Evolutionary conservation across 352 stramenopile species (phyloP), one percentile per base, ranked within the genome.

Genomic region (Phytophthora sansomeana): DNA sequence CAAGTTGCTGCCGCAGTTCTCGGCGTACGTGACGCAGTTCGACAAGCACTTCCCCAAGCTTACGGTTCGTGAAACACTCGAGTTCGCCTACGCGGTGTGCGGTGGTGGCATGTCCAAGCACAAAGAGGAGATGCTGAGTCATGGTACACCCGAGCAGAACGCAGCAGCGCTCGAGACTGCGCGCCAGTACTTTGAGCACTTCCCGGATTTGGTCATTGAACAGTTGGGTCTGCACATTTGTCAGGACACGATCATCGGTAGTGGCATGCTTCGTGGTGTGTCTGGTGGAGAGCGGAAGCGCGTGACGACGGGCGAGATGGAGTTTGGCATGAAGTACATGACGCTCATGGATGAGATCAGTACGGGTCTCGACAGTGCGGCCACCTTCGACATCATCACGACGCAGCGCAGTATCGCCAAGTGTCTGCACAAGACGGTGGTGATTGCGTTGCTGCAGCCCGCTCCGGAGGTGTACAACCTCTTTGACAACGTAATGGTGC

Each of bases 321-420:
- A 95, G 38, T 83, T 92, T 47, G 73, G 76, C n/a, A 68, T 76
- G 44, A 79, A 83, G 58, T 83, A 77, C 50, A 81, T 97, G 32
- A 67, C 87, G n/a, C 83, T 93, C 33, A 85, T 87, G 66, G 94
- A 98, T 67, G 87, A 96, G 73, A 97, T 98, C 64, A 95, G 81
- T 47, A 98, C 92, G 4, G 95, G 95, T 6, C 77, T 98, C 8
- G 94, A 98, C 75, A 85, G 81, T 29, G 83, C 91, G 4, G 96
- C 91, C 1, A 96, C 93, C 1, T 97, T 80, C 60, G 93, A 98
- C 55, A 98, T 98, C 68, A 85, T 92, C 65, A 83, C 77, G 19
- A 70, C 86, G 3, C 61, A 97, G 17, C 73, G 63, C 9, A 71
- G 78, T 58, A 70, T 81, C 24, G 78, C 77, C 16, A 67, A 85